phyloP scores from a whole-genome alignment of 2,329 filamentous ascomycete genomes.

The Penicillium sp. region DNA sequence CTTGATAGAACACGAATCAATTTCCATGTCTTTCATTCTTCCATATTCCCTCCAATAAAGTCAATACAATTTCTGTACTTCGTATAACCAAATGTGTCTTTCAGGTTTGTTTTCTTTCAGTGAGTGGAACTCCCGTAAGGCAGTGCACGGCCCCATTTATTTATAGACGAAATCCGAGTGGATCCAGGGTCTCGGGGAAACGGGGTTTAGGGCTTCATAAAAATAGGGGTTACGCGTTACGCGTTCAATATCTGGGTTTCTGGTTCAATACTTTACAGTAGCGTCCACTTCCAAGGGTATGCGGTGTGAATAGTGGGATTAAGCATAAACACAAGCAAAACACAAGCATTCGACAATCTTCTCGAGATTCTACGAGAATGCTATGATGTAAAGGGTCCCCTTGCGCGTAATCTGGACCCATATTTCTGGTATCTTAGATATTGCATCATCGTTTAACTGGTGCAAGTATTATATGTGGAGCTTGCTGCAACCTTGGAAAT shows the following conservation, averaged over 20 bases:
- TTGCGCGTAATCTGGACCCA: not conserved
- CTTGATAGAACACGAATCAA: not conserved
- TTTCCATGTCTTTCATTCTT: not conserved
- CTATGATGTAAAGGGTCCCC: not conserved
- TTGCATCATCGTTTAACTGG: not conserved
- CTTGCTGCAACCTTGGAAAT: too few relatives aligned
- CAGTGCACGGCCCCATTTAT: slow-evolving; percentile 11
- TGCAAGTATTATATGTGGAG: not conserved
- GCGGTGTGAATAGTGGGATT: not conserved
- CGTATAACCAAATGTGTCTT: too few relatives aligned
- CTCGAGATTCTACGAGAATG: not conserved
- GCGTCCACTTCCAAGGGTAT: too few relatives aligned
- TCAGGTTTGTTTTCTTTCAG: not conserved
- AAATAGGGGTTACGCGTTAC: not conserved
- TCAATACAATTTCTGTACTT: too few relatives aligned
- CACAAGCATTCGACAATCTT: not conserved
- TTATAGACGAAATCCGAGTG: slow-evolving; percentile 16
- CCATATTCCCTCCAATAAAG: too few relatives aligned
- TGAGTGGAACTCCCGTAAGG: not conserved
- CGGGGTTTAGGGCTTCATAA: slow-evolving; percentile 4
- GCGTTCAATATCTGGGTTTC: not conserved
- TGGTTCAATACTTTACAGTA: too few relatives aligned
- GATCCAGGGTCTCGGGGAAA: slow-evolving; percentile 20
- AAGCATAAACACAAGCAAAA: not conserved
- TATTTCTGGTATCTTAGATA: not conserved